A percentile compares a stretch with the other conserved stretches of the same genome.
phyloP scores from a whole-genome alignment of 2,329 filamentous ascomycete genomes.

The Chaetomium sp. region DNA sequence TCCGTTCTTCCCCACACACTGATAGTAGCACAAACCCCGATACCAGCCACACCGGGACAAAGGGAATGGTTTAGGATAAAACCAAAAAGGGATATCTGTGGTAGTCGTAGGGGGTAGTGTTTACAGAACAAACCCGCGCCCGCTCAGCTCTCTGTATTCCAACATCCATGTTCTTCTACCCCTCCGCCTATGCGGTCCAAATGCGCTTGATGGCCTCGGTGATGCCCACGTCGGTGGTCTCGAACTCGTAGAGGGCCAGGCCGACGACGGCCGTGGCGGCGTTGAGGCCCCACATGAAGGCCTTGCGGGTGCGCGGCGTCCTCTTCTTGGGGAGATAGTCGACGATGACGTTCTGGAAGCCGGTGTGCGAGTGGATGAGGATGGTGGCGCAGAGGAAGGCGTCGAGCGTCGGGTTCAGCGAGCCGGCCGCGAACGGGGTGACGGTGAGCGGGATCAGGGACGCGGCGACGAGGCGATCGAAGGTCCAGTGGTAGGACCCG shows the following conservation, averaged over 20 bases:
- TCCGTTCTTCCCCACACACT: neutral
- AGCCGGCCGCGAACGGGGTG: conserved; percentile 88
- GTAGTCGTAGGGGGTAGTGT: conserved; percentile 16
- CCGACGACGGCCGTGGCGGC: conserved; percentile 77
- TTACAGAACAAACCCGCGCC: conserved; percentile 21
- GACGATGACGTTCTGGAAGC: conserved; percentile 86
- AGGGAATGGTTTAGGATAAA: conserved; percentile 14
- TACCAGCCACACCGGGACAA: conserved; percentile 20
- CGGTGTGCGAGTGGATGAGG: conserved; percentile 92
- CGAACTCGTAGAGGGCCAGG: conserved; percentile 93
- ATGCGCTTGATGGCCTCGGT: conserved; percentile 86
- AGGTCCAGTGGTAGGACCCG: conserved; percentile 98
- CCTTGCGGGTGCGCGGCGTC: conserved; percentile 66
- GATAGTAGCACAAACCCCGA: neutral
- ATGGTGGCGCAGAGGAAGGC: conserved; percentile 80
- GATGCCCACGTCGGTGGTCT: conserved; percentile 96
- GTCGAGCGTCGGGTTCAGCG: conserved; percentile 85
- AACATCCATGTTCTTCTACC: conserved; percentile 7
- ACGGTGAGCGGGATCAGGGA: conserved; percentile 84
- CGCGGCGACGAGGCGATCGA: conserved; percentile 82
- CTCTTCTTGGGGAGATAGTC: conserved; percentile 83
- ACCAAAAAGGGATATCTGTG: conserved; percentile 24
- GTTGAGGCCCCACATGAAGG: conserved; percentile 78
- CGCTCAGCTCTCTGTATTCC: conserved; percentile 4
- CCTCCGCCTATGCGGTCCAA: conserved; percentile 70